Evolutionary conservation across 163 green algal genomes (phyloP), one percentile per base, ranked within the genome.

Genomic region (Scenedesmus sp.): DNA sequence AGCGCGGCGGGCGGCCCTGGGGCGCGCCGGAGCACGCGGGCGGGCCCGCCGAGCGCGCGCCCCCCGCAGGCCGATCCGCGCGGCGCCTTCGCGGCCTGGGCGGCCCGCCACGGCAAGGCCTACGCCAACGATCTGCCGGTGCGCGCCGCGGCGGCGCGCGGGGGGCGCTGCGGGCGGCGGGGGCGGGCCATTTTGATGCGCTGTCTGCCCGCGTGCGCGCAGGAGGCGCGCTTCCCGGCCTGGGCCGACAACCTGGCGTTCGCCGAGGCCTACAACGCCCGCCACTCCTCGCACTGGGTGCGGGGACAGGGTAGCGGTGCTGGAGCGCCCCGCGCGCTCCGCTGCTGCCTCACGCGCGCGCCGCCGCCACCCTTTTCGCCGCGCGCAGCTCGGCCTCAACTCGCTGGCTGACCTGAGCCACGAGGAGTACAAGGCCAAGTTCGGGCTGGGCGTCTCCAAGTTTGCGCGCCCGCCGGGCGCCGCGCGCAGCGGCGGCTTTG

Each of bases 201-300:
- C n/a, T n/a, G 29, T 26, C 62, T 81, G 60, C 20, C 22, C 20
- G 56, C 60, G 15, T 24, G 13, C 24, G 11, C 39, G 58, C 87
- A 89, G 83, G 91, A 95, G 82, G 86, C 89, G 56, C 83, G 89
- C 22, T 95, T 96, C 62, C 47, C 44, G 11, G 83, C 89, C 0
- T 97, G 91, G 91, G 60, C 92, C 13, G 89, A 94, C 57, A 97
- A 97, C 81, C 83, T 97, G 31, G 75, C 90, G 33, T 97, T 87
- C 53, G 81, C 92, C 14, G 33, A 90, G 11, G 83, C 86, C 6
- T 95, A 96, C 86, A 97, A 97, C 80, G 53, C 84, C 31, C 66
- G 83, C 33, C 82, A 89, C 48, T 76, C 63, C 17, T 82, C 63
- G 2, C 85, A 90, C 60, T 91, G 87, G 87, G 65, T 83, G n/a